These are phyloP conservation scores for Wickerhamiella galacta DNA, from an alignment of 805 yeast genomes.

Conservation along the genomic window DNA sequence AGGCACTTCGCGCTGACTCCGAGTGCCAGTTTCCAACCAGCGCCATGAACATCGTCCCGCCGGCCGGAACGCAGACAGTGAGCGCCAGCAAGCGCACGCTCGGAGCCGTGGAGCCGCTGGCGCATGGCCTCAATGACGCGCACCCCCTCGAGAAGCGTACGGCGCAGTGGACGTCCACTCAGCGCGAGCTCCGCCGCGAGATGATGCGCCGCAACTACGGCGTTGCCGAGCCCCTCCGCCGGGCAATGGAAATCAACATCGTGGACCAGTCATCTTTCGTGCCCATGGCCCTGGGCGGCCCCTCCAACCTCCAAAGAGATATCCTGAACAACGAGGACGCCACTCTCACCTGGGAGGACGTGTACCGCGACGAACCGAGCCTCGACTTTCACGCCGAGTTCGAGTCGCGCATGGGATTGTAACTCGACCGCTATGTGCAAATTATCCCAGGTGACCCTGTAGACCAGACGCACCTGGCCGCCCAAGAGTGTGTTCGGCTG, in stretches of 20 bases:
- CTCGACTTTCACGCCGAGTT: neutral
- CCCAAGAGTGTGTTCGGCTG: too few species aligned
- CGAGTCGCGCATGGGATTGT: neutral
- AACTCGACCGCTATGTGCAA: too few species aligned
- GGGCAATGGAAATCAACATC: conserved; percentile 74
- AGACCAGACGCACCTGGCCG: too few species aligned
- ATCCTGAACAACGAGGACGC: conserved; percentile 65
- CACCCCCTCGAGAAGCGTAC: conserved; percentile 79
- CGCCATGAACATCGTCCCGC: conserved; percentile 1
- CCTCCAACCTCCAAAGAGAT: conserved; percentile 50
- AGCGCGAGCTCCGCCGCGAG: conserved; percentile 53
- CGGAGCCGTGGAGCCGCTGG: conserved; percentile 7
- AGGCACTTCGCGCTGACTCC: too few species aligned
- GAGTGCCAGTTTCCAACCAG: too few species aligned
- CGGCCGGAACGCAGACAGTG: neutral
- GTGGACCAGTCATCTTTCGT: conserved; percentile 53
- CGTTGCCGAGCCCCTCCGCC: conserved; percentile 80
- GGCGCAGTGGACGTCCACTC: conserved; percentile 63
- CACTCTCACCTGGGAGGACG: conserved; percentile 83
- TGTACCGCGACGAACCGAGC: conserved; percentile 27
- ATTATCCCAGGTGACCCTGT: too few species aligned
- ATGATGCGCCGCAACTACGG: conserved; percentile 74
- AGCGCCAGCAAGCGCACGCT: too few species aligned
- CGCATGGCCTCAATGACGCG: conserved; percentile 23
- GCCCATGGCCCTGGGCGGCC: conserved; percentile 45